Conservation (phyloP, 352 stramenopile species). For the Globisporangium perplexum region DNA sequence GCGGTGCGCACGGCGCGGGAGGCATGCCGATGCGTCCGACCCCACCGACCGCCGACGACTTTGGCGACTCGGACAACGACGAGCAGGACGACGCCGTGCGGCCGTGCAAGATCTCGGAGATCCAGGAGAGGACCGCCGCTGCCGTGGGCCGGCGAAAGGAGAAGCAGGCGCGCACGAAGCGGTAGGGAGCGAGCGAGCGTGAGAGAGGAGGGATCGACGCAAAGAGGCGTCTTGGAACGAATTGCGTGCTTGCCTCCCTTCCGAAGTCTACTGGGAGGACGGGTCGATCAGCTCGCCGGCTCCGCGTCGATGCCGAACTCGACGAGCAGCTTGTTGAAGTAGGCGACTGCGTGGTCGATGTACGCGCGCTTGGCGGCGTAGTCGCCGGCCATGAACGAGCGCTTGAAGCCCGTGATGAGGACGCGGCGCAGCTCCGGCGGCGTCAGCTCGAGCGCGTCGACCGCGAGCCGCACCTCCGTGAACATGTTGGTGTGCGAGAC, state of each 20-base stretch:
- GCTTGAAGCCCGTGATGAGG: conserved; percentile 83
- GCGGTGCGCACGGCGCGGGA: conserved; percentile 7
- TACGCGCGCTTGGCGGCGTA: conserved; percentile 78
- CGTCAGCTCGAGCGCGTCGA: conserved; percentile 72
- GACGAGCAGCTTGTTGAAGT: conserved; percentile 72
- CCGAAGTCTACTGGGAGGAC: too few relatives aligned
- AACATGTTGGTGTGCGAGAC: conserved; percentile 86
- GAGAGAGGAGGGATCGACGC: neutral
- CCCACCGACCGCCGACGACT: conserved; percentile 62
- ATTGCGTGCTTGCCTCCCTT: too few relatives aligned
- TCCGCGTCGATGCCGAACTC: conserved; percentile 60
- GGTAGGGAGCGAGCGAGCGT: conserved; percentile 10
- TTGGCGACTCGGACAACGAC: conserved; percentile 68
- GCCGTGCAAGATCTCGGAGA: conserved; percentile 68
- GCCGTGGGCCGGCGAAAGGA: conserved; percentile 62
- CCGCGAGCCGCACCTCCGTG: conserved; percentile 71
- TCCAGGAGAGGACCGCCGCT: conserved; percentile 73
- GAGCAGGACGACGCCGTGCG: conserved; percentile 62
- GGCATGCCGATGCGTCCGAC: conserved; percentile 30
- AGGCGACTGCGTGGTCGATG: conserved; percentile 81
- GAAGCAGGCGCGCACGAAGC: conserved; percentile 49
- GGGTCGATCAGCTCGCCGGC: too few relatives aligned
- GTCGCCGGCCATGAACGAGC: conserved; percentile 77
- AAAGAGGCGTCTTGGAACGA: too few relatives aligned
- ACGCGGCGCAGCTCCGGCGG: conserved; percentile 68